A percentile compares a stretch with the other conserved stretches of the same genome.
These are phyloP conservation scores for Lignosus rhinocerotis DNA, from an alignment of 1,284 basidiomycete genomes.

Conservation along the genomic window DNA sequence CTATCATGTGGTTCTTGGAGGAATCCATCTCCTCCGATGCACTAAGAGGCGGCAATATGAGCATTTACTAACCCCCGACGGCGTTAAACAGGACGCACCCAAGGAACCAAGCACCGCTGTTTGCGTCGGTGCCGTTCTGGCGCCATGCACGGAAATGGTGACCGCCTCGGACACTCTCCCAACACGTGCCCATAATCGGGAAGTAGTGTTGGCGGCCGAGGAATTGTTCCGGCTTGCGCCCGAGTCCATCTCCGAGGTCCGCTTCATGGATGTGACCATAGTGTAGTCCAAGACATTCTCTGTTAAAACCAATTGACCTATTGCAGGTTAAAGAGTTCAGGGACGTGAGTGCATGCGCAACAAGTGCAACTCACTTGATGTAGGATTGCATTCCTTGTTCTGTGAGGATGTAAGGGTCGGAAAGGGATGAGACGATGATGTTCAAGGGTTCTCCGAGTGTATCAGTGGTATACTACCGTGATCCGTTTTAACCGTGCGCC, in stretches of 20 bases:
- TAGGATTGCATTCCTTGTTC: slow-evolving; percentile 42
- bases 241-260: slow-evolving; percentile 47
- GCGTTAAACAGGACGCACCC: slow-evolving; percentile 33
- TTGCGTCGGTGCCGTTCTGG: slow-evolving; percentile 45
- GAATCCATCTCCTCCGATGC: slow-evolving; percentile 75
- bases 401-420: slow-evolving; percentile 45
- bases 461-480: slow-evolving; percentile 58
- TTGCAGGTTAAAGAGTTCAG: background rate
- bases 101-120: slow-evolving; percentile 49
- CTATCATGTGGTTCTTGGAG: slow-evolving; percentile 67
- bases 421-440: slow-evolving; percentile 46
- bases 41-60: slow-evolving; percentile 36
- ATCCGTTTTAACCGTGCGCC: background rate
- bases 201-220: slow-evolving; percentile 46
- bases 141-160: slow-evolving; percentile 50
- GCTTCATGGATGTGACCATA: slow-evolving; percentile 45
- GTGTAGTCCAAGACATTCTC: slow-evolving; percentile 49
- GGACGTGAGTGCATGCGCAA: background rate
- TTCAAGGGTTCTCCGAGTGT: slow-evolving; percentile 46
- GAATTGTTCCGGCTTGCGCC: slow-evolving; percentile 41
- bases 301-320: slow-evolving; percentile 70
- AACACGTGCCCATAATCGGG: slow-evolving; percentile 46
- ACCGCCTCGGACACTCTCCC: slow-evolving; percentile 49
- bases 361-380: slow-evolving; percentile 38
- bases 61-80: background rate